These are phyloP conservation scores for Colletotrichum navitas DNA, from an alignment of 2,329 filamentous ascomycete genomes.

Conservation along the genomic window DNA sequence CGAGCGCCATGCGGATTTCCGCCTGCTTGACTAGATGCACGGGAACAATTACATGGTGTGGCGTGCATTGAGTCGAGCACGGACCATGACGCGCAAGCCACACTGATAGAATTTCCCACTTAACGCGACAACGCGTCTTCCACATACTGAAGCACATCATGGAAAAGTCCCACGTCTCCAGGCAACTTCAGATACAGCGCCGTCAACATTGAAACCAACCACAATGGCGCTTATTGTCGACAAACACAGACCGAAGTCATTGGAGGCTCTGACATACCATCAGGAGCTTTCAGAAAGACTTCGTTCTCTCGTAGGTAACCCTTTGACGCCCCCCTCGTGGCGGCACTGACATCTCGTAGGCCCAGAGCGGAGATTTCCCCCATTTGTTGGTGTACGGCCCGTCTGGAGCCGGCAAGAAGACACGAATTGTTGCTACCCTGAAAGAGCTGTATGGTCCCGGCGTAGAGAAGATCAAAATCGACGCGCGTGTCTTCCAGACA, in stretches of 20 bases:
- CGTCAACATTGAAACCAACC: slow-evolving; percentile 39
- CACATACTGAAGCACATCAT: slow-evolving; percentile 28
- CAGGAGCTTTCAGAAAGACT: slow-evolving; percentile 88
- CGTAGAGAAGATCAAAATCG: slow-evolving; percentile 99
- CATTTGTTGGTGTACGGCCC: slow-evolving; percentile 98
- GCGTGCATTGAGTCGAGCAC: slow-evolving; percentile 25
- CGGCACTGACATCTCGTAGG: slow-evolving; percentile 64
- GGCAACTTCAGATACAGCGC: slow-evolving; percentile 23
- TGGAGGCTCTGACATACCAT: slow-evolving; percentile 88
- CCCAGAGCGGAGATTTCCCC: slow-evolving; percentile 96
- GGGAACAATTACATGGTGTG: slow-evolving; percentile 2
- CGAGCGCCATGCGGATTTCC: background rate
- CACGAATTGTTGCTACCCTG: slow-evolving; percentile 92
- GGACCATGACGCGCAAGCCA: slow-evolving; percentile 42
- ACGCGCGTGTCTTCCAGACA: slow-evolving; percentile 95
- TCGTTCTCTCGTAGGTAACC: slow-evolving; percentile 78
- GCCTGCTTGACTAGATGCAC: background rate
- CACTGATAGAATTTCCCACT: slow-evolving; percentile 47
- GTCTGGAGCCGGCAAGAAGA: slow-evolving; percentile 97
- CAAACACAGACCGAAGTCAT: slow-evolving; percentile 78
- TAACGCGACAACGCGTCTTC: slow-evolving; percentile 54
- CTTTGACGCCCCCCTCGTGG: background rate
- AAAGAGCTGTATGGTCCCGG: slow-evolving; percentile 96
- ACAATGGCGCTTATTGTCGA: slow-evolving; percentile 78
- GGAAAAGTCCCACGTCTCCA: slow-evolving; percentile 35